Evolutionary conservation across 2,329 filamentous ascomycete genomes (phyloP), one percentile per base, ranked within the genome.

Genomic region (Fusarium duplospermum): DNA sequence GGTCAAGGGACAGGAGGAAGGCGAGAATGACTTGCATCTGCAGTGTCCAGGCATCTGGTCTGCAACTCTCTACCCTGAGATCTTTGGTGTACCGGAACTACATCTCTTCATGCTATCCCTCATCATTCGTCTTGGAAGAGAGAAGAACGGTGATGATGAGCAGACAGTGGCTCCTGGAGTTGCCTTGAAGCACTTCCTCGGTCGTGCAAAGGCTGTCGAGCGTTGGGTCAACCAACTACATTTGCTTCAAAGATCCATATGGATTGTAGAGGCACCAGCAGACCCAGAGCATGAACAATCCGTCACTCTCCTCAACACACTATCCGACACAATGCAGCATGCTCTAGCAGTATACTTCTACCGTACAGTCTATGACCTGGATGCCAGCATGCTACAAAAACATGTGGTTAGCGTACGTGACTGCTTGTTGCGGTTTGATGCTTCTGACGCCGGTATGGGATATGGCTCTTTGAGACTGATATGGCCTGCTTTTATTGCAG

Each of bases 1-100:
- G 10, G 36, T 71, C 1, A 75, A 75, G 1, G 63, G 58, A 0
- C 66, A 73, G 3, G 57, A 62, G 10, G 72, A 73, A 6, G 73
- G 73, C 1, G 73, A 75, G n/a, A 75, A 75, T 8, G 73, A 75
- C 4, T 27, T 75, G 2, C 73, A 75, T 14, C 66, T 75, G 0
- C 60, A 75, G 6, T 35, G 62, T 18, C 73, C 73, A 0, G 73
- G 73, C 0, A 71, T 75, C 4, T 75, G 73, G 73, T 70, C 73
- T 0, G 73, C 72, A 0, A 75, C 73, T 0, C 58, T 75, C 0
- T 75, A 75, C 13, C 73, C 73, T 0, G 73, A 75, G 16, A 75
- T 75, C 6, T 75, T 75, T 18, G 73, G 73, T 0, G 64, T 75
- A 1, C 69, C 72, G 5, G 73, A 75, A 14, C 50, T 75, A 0